A percentile compares a stretch with the other conserved stretches of the same genome.
Evolutionary conservation across 306 rosid species (phyloP).

Genomic region (Senna siamea): DNA sequence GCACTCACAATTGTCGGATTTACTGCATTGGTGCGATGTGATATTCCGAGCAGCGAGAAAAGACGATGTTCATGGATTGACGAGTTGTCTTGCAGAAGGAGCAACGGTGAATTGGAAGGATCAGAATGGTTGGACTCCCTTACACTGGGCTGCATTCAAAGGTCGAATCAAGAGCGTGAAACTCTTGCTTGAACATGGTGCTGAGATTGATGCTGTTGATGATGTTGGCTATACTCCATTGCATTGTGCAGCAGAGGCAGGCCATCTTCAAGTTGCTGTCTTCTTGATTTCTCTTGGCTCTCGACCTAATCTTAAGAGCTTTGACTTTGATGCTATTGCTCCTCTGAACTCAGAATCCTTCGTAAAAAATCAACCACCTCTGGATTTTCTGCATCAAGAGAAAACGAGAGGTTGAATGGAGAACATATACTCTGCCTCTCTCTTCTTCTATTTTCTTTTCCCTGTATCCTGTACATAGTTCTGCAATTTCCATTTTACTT

Average conservation of each 20-base stretch:
- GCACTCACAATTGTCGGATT: conserved; percentile 52
- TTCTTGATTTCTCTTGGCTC: conserved; percentile 64
- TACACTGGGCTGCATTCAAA: conserved; percentile 90
- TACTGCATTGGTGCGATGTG: conserved; percentile 58
- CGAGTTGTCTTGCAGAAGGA: conserved; percentile 62
- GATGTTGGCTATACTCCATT: conserved; percentile 73
- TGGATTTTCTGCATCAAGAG: background rate
- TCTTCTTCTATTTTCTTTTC: background rate
- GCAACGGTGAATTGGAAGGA: conserved; percentile 65
- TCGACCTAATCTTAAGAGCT: conserved; percentile 31
- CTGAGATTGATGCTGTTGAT: conserved; percentile 62
- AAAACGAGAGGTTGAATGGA: background rate
- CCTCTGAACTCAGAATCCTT: background rate
- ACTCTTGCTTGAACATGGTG: conserved; percentile 67
- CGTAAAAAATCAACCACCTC: background rate
- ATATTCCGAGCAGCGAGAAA: conserved; percentile 63
- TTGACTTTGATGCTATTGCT: background rate
- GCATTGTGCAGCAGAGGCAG: conserved; percentile 73
- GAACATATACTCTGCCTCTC: background rate
- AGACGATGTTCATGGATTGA: conserved; percentile 62
- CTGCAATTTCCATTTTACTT: too few species aligned
- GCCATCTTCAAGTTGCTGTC: conserved; percentile 64
- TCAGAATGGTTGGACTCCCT: conserved; percentile 86
- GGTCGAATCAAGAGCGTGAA: conserved; percentile 70
- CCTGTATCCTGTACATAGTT: background rate